Evolutionary conservation across 169 alveolate species (phyloP).

Genomic region (Cryptosporidium ryanae): DNA sequence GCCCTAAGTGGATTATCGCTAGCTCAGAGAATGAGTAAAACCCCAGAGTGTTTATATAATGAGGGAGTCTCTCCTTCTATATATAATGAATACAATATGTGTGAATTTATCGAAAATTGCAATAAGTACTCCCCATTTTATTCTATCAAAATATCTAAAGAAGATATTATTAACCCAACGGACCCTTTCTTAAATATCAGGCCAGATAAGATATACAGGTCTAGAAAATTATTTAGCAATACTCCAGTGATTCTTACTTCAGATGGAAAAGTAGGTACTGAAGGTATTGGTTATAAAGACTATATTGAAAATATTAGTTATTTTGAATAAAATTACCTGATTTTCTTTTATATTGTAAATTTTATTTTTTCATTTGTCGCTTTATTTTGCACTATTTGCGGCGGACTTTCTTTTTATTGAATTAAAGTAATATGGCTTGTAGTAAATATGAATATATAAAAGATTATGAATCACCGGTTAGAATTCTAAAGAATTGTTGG

Average conservation of each 20-base stretch:
- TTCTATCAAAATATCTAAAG: background rate
- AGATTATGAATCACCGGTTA: conserved; percentile 88
- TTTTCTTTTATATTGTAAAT: background rate
- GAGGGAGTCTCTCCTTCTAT: background rate
- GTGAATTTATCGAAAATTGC: conserved; percentile 3
- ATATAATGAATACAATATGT: background rate
- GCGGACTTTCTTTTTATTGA: background rate
- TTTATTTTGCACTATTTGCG: conserved; percentile 10
- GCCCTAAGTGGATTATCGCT: conserved; percentile 90
- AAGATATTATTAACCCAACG: conserved; percentile 35
- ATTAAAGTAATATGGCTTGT: conserved; percentile 82
- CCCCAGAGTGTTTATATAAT: background rate
- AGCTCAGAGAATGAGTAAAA: conserved; percentile 70
- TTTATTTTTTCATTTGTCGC: background rate
- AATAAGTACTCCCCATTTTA: conserved; percentile 9
- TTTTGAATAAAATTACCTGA: background rate
- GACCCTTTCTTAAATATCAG: conserved; percentile 66
- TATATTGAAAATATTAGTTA: conserved; percentile 20
- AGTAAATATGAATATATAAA: conserved; percentile 92
- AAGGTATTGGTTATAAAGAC: conserved; percentile 50
- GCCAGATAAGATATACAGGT: conserved; percentile 51
- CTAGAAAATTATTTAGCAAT: conserved; percentile 21
- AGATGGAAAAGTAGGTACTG: conserved; percentile 32
- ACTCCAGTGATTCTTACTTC: conserved; percentile 28
- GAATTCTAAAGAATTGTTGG: conserved; percentile 89